A percentile compares a stretch with the other conserved stretches of the same genome.
Conservation (phyloP, 305 asterid genomes). For the Fraxinus latifolia region DNA sequence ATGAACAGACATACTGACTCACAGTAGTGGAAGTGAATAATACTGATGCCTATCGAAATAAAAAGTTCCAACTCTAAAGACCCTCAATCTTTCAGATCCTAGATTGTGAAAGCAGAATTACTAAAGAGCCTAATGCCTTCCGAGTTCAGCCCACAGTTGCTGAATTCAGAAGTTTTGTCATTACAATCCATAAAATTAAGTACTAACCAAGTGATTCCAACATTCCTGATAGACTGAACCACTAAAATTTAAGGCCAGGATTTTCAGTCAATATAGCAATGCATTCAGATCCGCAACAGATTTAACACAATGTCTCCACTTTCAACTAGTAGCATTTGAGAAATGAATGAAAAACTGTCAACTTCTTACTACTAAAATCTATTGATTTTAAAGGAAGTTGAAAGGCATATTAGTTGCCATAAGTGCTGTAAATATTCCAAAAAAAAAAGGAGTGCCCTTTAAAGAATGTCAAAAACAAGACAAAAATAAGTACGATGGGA, state of each 20-base stretch:
- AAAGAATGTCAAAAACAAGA: neutral
- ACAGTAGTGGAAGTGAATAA: neutral
- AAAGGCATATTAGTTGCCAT: neutral
- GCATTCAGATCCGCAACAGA: neutral
- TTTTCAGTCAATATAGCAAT: neutral
- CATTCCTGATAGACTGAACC: neutral
- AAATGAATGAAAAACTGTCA: neutral
- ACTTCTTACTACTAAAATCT: neutral
- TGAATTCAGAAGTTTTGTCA: neutral
- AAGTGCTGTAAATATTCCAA: neutral
- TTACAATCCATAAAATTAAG: neutral
- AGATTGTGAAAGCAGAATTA: neutral
- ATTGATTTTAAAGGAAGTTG: neutral
- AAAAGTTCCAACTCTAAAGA: neutral
- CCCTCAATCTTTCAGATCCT: neutral
- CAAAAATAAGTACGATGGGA: neutral
- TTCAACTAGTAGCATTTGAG: neutral
- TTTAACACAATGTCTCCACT: neutral
- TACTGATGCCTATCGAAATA: neutral
- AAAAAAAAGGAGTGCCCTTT: neutral
- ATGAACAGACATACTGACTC: neutral
- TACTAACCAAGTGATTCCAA: neutral
- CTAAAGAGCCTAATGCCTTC: neutral
- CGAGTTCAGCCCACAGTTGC: neutral
- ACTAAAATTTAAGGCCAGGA: neutral